Base-by-base conservation (phyloP, 345 rosid species). In the Camelina sativa region DNA sequence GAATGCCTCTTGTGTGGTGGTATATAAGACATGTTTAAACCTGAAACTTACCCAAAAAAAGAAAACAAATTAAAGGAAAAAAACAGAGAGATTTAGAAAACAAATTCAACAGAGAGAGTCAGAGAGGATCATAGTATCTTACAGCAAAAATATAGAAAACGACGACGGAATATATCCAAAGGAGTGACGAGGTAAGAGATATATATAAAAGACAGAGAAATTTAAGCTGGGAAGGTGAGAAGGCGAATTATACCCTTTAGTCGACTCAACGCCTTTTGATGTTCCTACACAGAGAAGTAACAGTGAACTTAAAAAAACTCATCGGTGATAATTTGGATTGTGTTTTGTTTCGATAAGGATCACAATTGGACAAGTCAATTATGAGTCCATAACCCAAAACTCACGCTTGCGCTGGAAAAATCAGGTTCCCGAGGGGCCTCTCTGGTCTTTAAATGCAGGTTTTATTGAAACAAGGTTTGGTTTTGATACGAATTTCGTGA, bases 1-100 rank as follows among this genome's bases (percentile, higher is more conserved):
- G 75, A 75, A 64, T 80, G 79, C 32, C 93, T 82, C 85, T 84
- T 90, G 65, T 85, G 87, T 28, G 89, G 90, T 32, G 92, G 90
- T 65, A 89, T 44, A 35, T 89, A 89, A 63, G 43, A 11, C 43
- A 40, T 40, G 43, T 61, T 11, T 44, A 2, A 41, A 46, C 41
- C 48, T 17, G 54, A 80, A 75, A 59, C 67, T 67, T 17, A 61
- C 22, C 41, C 41, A 38, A 38, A 5, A 19, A 5, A 51, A 5
- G 13, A 8, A 72, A 61, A 1, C 7, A 0, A 20, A 28, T 35
- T 48, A 11, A 55, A 55, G 65, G 12, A 51, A 15, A 55, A 17
- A 51, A 16, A 17, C 17, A 17, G 17, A 17, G 17, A 17, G 17
- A 17, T 17, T 17, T 17, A 17, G 17, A 11, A 59, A 32, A 20